Percentiles rank a stretch among this genome's conserved stretches.
phyloP scores from a whole-genome alignment of 2,329 filamentous ascomycete genomes.

The Davidsoniella virescens region DNA sequence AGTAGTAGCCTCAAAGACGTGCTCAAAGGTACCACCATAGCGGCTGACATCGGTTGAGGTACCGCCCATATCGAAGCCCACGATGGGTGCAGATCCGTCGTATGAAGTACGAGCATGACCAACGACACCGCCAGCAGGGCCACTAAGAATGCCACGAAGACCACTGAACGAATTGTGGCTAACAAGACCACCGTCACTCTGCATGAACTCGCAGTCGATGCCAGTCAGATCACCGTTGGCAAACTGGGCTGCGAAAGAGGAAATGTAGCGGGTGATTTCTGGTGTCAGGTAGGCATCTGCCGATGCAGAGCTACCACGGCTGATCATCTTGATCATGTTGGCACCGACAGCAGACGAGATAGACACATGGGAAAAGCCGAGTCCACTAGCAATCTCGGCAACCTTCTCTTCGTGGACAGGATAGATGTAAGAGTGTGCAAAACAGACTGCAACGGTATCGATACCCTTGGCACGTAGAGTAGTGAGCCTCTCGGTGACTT shows the following conservation, averaged over 20 bases:
- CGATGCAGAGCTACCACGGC: constrained; percentile 59
- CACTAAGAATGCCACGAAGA: constrained; percentile 51
- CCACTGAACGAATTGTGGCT: constrained; percentile 23
- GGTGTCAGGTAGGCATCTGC: constrained; percentile 47
- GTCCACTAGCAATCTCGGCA: constrained; percentile 21
- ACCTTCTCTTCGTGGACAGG: constrained; percentile 38
- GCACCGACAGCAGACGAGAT: constrained; percentile 18
- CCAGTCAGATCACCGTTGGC: background rate
- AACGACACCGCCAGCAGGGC: constrained; percentile 61
- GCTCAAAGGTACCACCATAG: too few species aligned
- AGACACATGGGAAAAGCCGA: constrained; percentile 19
- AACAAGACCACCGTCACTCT: constrained; percentile 18
- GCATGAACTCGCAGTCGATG: constrained; percentile 12
- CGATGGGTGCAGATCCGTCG: too few species aligned
- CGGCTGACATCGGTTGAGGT: too few species aligned
- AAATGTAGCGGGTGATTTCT: constrained; percentile 57
- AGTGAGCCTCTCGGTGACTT: constrained; percentile 2
- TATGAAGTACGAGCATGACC: constrained; percentile 38
- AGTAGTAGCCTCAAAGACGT: too few species aligned
- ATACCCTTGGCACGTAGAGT: background rate
- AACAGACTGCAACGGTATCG: constrained; percentile 32
- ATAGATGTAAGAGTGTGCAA: constrained; percentile 54
- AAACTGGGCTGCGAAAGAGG: constrained; percentile 15
- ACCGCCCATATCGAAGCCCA: too few species aligned
- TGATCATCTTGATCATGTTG: constrained; percentile 66